Evolutionary conservation across 208 protist species (phyloP), one percentile per base, ranked within the genome.

Genomic region (Wallacemonas sp.): DNA sequence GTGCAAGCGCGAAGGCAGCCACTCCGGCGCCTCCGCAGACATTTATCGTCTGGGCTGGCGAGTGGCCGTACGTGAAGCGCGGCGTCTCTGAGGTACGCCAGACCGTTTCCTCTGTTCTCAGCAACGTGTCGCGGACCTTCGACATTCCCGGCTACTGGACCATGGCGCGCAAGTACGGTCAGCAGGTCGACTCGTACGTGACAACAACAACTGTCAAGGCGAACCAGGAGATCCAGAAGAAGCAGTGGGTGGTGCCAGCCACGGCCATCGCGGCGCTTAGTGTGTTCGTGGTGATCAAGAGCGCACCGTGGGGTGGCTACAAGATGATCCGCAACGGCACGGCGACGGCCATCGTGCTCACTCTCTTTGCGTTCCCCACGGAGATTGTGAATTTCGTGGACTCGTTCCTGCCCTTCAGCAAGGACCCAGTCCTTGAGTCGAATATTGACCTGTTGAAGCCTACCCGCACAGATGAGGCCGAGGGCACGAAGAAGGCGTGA

Each of bases 1-100:
- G n/a, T n/a, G n/a, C n/a, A n/a, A n/a, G n/a, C n/a, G n/a, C n/a
- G n/a, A 3, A 27, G 6, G 11, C 19, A 2, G 4, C 38, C 17
- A 21, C 1, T 5, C 5, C 33, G 24, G 19, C 44, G 4, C 29
- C 34, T 11, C 46, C 62, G 23, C 70, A 54, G 21, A 66, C 70
- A 21, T 43, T 91, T 1, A 54, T 76, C 5, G 65, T 90, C 27
- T 95, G 88, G 86, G 79, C 68, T 24, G 86, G 85, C 8, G 88
- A 95, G 78, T 95, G 88, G 88, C 72, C 74, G 27, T 90, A 83
- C 63, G 81, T 92, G 44, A 83, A 82, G 68, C 67, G 68, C 1
- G 70, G 78, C 8, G 80, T 91, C 9, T 70, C 78, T 9, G 60
- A 78, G 69, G 72, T 78, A 65, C 75, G 85, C 11, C 61, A 73